Conservation (phyloP, 768 basidiomycete genomes). For the Boletus huronensis region DNA sequence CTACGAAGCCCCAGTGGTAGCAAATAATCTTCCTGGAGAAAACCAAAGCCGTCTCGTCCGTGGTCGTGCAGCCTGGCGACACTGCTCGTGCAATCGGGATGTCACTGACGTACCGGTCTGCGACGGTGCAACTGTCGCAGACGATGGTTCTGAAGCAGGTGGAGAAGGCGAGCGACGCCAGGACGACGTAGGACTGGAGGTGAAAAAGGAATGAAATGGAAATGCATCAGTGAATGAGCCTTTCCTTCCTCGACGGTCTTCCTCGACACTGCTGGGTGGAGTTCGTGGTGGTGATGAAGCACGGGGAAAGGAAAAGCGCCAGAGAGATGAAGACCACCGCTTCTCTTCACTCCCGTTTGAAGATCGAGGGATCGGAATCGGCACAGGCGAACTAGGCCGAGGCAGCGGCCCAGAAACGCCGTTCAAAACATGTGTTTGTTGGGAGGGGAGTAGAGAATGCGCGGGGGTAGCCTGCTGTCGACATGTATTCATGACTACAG, state of each 20-base stretch:
- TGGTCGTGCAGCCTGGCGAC: constrained; percentile 33
- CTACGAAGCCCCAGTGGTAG: constrained; percentile 39
- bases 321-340: constrained; percentile 34
- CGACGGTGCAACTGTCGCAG: constrained; percentile 28
- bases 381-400: constrained; percentile 27
- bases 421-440: constrained; percentile 7
- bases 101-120: constrained; percentile 13
- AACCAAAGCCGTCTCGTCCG: constrained; percentile 53
- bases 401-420: constrained; percentile 16
- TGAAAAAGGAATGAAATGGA: constrained; percentile 41
- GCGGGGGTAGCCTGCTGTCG: constrained; percentile 20
- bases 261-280: constrained; percentile 20
- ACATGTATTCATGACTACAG: constrained; percentile 28
- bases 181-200: constrained; percentile 30
- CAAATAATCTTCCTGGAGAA: constrained; percentile 49
- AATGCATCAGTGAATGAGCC: constrained; percentile 41
- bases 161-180: constrained; percentile 41
- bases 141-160: constrained; percentile 34
- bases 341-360: constrained; percentile 31
- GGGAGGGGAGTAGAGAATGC: constrained; percentile 12
- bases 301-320: constrained; percentile 36
- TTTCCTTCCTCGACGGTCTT: constrained; percentile 25
- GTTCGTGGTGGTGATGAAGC: constrained; percentile 27
- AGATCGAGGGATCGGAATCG: constrained; percentile 29
- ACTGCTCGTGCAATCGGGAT: constrained; percentile 30